Evolutionary conservation across 1,139 yeast species (phyloP).

Genomic region (Schwanniomyces etchellsii): DNA sequence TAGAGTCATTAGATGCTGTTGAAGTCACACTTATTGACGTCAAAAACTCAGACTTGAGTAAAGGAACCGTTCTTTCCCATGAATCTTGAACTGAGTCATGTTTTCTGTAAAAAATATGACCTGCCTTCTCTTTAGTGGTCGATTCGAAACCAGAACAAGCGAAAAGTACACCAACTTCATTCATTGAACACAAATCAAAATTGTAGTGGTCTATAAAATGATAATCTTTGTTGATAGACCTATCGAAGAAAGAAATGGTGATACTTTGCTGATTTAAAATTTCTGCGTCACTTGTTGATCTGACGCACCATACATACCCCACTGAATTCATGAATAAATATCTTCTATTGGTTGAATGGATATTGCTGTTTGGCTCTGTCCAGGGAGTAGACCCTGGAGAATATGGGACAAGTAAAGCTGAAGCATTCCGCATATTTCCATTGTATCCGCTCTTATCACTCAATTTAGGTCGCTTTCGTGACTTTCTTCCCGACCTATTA

Average conservation of each 20-base stretch:
- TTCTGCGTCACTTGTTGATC: conserved; percentile 22
- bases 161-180: conserved; percentile 59
- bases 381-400: conserved; percentile 90
- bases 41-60: conserved; percentile 28
- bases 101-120: conserved; percentile 37
- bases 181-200: conserved; percentile 73
- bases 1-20: conserved; percentile 18
- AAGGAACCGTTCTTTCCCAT: conserved; percentile 39
- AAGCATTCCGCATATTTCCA: conserved; percentile 1
- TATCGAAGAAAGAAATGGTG: conserved; percentile 83
- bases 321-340: conserved; percentile 75
- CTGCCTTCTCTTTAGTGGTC: conserved; percentile 13
- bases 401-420: conserved; percentile 28
- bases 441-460: conserved; percentile 12
- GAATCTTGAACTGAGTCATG: conserved; percentile 41
- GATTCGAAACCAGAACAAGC: conserved; percentile 39
- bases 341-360: conserved; percentile 40
- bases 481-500: conserved; percentile 5
- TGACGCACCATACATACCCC: conserved; percentile 82
- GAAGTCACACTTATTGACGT: conserved; percentile 34
- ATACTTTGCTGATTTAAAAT: conserved; percentile 48
- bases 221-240: conserved; percentile 72
- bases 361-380: conserved; percentile 25
- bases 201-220: conserved; percentile 74
- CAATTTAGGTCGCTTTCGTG: conserved; percentile 22